Base-by-base conservation (phyloP, 768 basidiomycete genomes). In the Lentinula detonsa region DNA sequence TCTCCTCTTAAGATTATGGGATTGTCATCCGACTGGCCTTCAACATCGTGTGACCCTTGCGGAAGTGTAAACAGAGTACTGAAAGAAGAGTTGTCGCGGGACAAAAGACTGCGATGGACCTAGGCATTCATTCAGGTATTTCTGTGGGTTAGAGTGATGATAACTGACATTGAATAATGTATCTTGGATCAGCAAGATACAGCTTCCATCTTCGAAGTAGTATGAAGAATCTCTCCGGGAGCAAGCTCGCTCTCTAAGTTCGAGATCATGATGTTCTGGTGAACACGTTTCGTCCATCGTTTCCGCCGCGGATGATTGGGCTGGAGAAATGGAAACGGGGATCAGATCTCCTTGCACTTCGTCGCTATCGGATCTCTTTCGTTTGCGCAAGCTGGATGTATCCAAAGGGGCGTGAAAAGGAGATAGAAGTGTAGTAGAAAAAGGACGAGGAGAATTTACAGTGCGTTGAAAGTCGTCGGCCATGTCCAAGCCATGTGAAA, bases 151-250 rank as follows among this genome's bases (percentile, higher is more conserved):
- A 18, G 62, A 8, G 2, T 39, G 37, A 51, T 42, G 31, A 43
- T 40, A 35, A 72, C 81, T 35, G 63, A 87, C 88, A 67, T 87
- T 89, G 72, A 91, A 91, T 60, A 91, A 69, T 9, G 81, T 84
- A 65, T 85, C 79, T 61, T 81, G 79, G 11, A 90, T 82, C 35
- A 82, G 75, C 49, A 91, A 68, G 16, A 89, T 76, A 64, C 85
- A 88, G 65, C 86, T 88, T 48, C 88, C 89, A 65, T 89, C 86
- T 39, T 80, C 74, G 62, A 87, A 76, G 68, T 90, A 91, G 66
- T 81, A 90, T 5, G 68, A 69, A n/a, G 76, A 69, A 65, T 90
- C 87, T 57, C 79, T 73, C 33, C 62, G 40, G 7, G 55, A 10
- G 15, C n/a, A 4, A 49, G 9, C 21, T 21, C 16, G 42, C 6